These are phyloP conservation scores for Cytospora paraplurivora DNA, from an alignment of 2,329 filamentous ascomycete genomes.

Conservation along the genomic window DNA sequence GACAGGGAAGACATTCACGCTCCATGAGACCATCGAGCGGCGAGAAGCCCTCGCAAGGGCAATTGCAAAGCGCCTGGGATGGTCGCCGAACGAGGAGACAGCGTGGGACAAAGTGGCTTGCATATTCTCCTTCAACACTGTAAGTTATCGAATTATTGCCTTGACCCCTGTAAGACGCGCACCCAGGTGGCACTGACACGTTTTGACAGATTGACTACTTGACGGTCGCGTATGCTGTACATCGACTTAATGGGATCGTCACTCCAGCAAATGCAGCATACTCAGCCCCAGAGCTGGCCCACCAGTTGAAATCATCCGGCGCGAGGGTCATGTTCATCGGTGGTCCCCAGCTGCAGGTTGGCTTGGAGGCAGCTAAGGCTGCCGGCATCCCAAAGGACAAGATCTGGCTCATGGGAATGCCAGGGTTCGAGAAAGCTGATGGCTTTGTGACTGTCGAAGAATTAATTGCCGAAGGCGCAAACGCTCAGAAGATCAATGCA, in stretches of 20 bases:
- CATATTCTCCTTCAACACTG: conserved; percentile 79
- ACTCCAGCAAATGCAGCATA: conserved; percentile 77
- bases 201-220: conserved; percentile 38
- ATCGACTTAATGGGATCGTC: conserved; percentile 72
- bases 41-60: conserved; percentile 69
- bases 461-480: conserved; percentile 62
- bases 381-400: conserved; percentile 63
- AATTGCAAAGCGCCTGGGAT: conserved; percentile 70
- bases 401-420: conserved; percentile 70
- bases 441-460: conserved; percentile 68
- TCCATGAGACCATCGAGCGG: conserved; percentile 63
- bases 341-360: conserved; percentile 63
- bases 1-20: conserved; percentile 67
- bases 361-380: conserved; percentile 64
- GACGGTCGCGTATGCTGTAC: conserved; percentile 71
- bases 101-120: conserved; percentile 83
- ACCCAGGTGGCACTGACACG: not conserved
- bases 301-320: conserved; percentile 70
- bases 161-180: not conserved
- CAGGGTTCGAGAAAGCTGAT: conserved; percentile 53
- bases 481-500: conserved; percentile 54
- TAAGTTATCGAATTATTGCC: conserved; percentile 41
- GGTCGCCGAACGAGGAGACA: conserved; percentile 67
- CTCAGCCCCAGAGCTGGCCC: conserved; percentile 67
- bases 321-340: conserved; percentile 75